Evolutionary conservation across 345 rosid genomes (phyloP).

Genomic region (Chamaenerion angustifolium): DNA sequence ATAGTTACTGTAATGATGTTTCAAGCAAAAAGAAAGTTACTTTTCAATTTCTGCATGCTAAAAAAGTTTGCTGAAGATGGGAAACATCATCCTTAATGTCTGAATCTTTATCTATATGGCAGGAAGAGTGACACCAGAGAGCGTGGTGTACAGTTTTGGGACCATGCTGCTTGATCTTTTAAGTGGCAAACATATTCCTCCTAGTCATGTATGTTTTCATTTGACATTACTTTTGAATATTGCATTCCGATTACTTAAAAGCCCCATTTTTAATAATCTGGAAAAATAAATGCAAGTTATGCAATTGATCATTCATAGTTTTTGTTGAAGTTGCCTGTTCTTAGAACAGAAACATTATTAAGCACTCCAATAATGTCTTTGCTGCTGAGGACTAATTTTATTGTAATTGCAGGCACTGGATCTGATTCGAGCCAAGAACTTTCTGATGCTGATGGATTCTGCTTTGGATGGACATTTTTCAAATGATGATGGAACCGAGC

Average conservation of each 20-base stretch:
- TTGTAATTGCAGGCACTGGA: slow-evolving; percentile 74
- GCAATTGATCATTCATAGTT: neutral
- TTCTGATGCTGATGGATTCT: slow-evolving; percentile 90
- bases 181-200: slow-evolving; percentile 97
- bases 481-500: slow-evolving; percentile 88
- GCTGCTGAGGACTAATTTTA: too few species aligned
- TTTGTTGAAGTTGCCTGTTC: neutral
- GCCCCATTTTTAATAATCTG: too few species aligned
- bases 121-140: slow-evolving; percentile 89
- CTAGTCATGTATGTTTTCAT: slow-evolving; percentile 60
- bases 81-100: slow-evolving; percentile 7
- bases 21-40: too few species aligned
- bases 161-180: slow-evolving; percentile 89
- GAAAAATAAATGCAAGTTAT: too few species aligned
- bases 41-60: neutral
- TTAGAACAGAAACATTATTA: neutral
- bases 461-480: slow-evolving; percentile 91
- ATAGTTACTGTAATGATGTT: too few species aligned
- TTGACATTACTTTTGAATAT: too few species aligned
- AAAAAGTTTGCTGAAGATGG: neutral
- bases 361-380: too few species aligned
- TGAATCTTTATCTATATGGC: slow-evolving; percentile 11
- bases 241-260: too few species aligned
- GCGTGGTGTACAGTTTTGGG: slow-evolving; percentile 95
- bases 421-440: slow-evolving; percentile 78